These are phyloP conservation scores for Lactifluus subvellereus DNA, from an alignment of 768 basidiomycete species.

Conservation along the genomic window DNA sequence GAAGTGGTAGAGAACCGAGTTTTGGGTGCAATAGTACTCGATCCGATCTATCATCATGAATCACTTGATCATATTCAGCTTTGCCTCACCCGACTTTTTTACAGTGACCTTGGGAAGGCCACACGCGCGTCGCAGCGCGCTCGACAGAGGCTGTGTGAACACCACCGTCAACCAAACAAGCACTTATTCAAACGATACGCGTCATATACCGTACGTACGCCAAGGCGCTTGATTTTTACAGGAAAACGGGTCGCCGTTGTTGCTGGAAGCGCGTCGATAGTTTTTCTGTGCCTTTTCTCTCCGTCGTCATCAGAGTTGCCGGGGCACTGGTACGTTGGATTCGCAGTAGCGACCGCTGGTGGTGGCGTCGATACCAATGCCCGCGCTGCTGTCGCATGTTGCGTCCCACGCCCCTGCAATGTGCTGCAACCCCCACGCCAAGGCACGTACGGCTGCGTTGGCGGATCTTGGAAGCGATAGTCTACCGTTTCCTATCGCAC, in stretches of 20 bases:
- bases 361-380: background rate
- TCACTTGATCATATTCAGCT: too few species aligned
- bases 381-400: background rate
- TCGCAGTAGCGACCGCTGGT: background rate
- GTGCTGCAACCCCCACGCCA: slow-evolving; percentile 6
- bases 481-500: slow-evolving; percentile 10
- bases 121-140: too few species aligned
- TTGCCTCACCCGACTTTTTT: background rate
- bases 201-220: too few species aligned
- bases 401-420: background rate
- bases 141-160: too few species aligned
- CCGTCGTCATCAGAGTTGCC: background rate
- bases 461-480: slow-evolving; percentile 10
- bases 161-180: too few species aligned
- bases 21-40: too few species aligned
- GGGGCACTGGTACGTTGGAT: background rate
- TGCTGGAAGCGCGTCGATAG: too few species aligned
- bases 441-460: slow-evolving; percentile 2
- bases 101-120: background rate
- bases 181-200: too few species aligned
- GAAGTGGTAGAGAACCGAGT: too few species aligned
- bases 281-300: background rate
- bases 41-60: too few species aligned
- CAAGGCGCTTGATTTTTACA: too few species aligned
- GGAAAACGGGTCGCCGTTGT: too few species aligned